Conservation (phyloP, 805 yeast genomes). For the Lachancea waltii region DNA sequence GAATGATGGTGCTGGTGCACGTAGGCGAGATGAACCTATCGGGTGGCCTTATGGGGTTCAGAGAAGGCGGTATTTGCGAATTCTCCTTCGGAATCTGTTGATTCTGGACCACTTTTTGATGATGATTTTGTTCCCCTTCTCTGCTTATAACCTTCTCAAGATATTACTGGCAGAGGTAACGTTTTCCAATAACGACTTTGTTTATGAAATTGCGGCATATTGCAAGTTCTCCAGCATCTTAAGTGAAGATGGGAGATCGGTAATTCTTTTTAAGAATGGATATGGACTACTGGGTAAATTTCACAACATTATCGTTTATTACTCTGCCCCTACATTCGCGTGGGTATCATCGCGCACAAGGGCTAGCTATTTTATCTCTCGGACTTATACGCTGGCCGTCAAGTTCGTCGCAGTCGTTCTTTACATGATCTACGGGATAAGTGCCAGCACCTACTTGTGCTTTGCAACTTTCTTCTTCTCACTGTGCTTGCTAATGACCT, state of each 20-base stretch:
- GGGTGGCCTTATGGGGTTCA: constrained; percentile 11
- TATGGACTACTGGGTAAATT: constrained; percentile 27
- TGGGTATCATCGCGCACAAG: constrained; percentile 6
- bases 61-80: constrained; percentile 21
- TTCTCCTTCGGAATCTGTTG: constrained; percentile 22
- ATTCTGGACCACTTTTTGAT: constrained; percentile 27
- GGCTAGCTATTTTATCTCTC: constrained; percentile 1
- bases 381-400: constrained; percentile 15
- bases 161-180: constrained; percentile 28
- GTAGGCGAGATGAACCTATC: neutral
- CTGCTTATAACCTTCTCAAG: constrained; percentile 27
- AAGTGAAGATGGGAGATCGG: constrained; percentile 26
- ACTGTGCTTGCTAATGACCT: constrained; percentile 25
- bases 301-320: constrained; percentile 28
- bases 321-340: constrained; percentile 19
- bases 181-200: constrained; percentile 24
- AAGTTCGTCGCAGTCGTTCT: constrained; percentile 19
- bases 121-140: constrained; percentile 28
- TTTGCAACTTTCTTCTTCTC: constrained; percentile 29
- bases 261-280: constrained; percentile 13
- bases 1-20: neutral
- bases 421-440: constrained; percentile 25
- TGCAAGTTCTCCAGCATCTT: constrained; percentile 19
- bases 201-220: constrained; percentile 23
- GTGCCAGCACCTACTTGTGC: constrained; percentile 26